A percentile compares a stretch with the other conserved stretches of the same genome.
Evolutionary conservation across 768 basidiomycete genomes (phyloP).

Genomic region (Paxillus rubicundulus): DNA sequence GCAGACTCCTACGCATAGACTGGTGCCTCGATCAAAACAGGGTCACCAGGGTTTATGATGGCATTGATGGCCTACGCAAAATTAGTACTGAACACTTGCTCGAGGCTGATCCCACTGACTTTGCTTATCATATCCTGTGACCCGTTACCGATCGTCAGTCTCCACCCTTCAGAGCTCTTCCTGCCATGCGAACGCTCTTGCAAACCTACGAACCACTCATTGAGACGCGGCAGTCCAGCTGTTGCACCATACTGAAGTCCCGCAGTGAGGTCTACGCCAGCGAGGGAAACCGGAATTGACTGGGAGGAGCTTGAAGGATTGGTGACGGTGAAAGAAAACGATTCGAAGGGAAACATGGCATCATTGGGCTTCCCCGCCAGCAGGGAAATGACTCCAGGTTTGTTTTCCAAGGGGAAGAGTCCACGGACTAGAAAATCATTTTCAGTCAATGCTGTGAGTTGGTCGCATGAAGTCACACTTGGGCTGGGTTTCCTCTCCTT

Average conservation of each 20-base stretch:
- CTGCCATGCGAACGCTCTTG: constrained; percentile 72
- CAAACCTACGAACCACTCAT: constrained; percentile 67
- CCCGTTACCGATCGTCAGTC: constrained; percentile 73
- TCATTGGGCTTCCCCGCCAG: constrained; percentile 92
- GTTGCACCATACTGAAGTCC: constrained; percentile 81
- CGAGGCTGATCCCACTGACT: constrained; percentile 37
- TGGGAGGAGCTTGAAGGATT: constrained; percentile 45
- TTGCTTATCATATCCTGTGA: constrained; percentile 90
- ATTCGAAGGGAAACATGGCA: constrained; percentile 87
- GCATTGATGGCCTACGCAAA: constrained; percentile 59
- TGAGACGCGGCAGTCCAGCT: constrained; percentile 60
- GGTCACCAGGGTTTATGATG: constrained; percentile 75
- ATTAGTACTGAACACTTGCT: constrained; percentile 7
- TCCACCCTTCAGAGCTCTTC: constrained; percentile 64
- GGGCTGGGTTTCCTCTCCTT: constrained; percentile 62
- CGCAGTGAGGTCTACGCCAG: constrained; percentile 55
- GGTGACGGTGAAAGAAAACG: constrained; percentile 63
- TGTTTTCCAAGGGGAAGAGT: constrained; percentile 75
- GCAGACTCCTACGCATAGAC: constrained; percentile 59
- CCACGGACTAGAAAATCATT: constrained; percentile 47
- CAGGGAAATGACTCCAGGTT: constrained; percentile 74
- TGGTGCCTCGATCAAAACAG: constrained; percentile 79
- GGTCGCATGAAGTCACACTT: constrained; percentile 41
- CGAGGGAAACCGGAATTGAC: constrained; percentile 52
- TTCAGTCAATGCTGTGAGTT: not conserved